Conservation (phyloP, 495 filamentous ascomycete species). For the Aspergillus olivimuriae region DNA sequence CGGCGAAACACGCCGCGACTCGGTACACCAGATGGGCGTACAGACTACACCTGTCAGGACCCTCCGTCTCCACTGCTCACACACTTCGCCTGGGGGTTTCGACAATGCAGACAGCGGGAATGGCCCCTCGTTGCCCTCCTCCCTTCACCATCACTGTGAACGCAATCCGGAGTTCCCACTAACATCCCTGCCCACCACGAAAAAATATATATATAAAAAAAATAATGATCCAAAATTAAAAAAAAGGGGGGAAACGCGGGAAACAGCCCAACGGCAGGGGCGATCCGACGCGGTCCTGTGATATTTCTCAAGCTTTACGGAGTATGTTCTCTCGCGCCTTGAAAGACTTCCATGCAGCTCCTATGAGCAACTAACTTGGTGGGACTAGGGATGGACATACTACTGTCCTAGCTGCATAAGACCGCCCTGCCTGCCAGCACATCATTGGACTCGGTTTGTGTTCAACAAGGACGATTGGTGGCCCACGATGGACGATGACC, state of each 20-base stretch:
- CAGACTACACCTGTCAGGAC: too few relatives aligned
- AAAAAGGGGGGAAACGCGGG: background rate
- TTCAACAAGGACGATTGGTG: background rate
- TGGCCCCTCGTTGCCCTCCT: too few relatives aligned
- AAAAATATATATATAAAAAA: background rate
- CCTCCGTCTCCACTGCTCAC: too few relatives aligned
- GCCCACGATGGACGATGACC: background rate
- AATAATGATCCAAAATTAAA: background rate
- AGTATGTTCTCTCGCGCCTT: too few relatives aligned
- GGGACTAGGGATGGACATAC: slow-evolving; percentile 3
- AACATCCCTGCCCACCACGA: too few relatives aligned
- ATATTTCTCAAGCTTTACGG: background rate
- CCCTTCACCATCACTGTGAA: too few relatives aligned
- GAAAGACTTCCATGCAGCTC: background rate
- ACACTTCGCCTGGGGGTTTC: too few relatives aligned
- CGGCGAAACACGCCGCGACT: too few relatives aligned
- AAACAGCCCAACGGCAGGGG: background rate
- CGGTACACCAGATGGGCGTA: too few relatives aligned
- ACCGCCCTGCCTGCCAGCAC: background rate
- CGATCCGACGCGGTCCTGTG: background rate
- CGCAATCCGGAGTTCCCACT: too few relatives aligned
- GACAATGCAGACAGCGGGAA: too few relatives aligned
- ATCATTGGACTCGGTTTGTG: background rate
- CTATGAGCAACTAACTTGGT: too few relatives aligned
- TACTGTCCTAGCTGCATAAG: slow-evolving; percentile 3